Conservation (phyloP, 2,329 filamentous ascomycete species). For the Pseudopyricularia cyperi region DNA sequence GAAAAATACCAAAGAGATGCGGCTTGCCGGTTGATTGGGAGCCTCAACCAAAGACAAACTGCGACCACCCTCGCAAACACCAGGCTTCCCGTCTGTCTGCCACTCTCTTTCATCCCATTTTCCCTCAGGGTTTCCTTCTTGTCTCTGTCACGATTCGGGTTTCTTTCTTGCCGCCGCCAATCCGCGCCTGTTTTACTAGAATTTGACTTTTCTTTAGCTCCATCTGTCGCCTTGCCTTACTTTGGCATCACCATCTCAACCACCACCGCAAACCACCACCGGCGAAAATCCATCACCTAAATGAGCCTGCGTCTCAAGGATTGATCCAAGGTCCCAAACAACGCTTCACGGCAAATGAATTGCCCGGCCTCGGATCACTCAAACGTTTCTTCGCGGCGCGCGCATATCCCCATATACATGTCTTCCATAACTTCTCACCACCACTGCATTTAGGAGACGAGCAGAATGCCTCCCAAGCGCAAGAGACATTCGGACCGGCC, state of each 20-base stretch:
- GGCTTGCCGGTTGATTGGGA: background rate
- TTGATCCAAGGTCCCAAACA: background rate
- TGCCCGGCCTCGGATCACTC: background rate
- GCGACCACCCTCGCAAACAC: background rate
- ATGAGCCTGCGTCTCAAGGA: background rate
- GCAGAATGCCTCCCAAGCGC: slow-evolving; percentile 43
- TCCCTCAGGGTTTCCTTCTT: background rate
- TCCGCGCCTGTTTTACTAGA: background rate
- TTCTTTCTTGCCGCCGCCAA: background rate
- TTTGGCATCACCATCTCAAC: background rate
- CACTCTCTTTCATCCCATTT: background rate
- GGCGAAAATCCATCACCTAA: background rate
- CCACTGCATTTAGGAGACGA: slow-evolving; percentile 1
- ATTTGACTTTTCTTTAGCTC: background rate
- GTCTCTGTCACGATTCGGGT: background rate
- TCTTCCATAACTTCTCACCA: background rate
- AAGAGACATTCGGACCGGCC: slow-evolving; percentile 41
- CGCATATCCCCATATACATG: background rate
- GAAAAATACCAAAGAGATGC: background rate
- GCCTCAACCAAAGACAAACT: background rate
- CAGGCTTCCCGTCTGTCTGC: background rate
- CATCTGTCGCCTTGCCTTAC: background rate
- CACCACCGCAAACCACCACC: background rate
- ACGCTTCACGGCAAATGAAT: background rate
- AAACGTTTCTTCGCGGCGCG: background rate